Base-by-base conservation (phyloP, 1,139 yeast species). In the Zygosaccharomyces sapae region DNA sequence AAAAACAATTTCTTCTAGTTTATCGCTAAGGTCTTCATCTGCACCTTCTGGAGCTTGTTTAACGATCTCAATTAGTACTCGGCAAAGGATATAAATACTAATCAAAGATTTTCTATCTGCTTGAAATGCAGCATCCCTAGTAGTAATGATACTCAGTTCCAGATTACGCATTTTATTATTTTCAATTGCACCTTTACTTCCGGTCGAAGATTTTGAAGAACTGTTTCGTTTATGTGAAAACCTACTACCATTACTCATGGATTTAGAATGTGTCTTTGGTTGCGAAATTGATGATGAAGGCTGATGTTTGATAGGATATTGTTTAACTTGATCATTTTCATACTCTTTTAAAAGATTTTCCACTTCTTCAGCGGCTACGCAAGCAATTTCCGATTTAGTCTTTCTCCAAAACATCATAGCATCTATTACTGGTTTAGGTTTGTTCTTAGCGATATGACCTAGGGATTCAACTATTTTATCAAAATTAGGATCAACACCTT, bases 401-500 rank as follows among this genome's bases (percentile, higher is more conserved):
- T 90, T 88, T 50, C 98, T 75, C 99, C 99, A 92, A 62, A 86
- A 90, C 97, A 94, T 90, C 50, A 92, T 96, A 19, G 96, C 87
- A 65, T 94, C 98, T 39, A 94, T 90, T 3, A 94, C 97, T 0
- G 97, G 96, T 61, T 89, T 90, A 0, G 97, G 97, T 57, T 89
- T 87, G 31, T 84, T 75, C 49, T 89, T 75, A 1, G 98, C 95
- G 35, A 92, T 86, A 63, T 86, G 88, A 2, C 98, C 98, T 51
- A 92, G 71, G 0, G 96, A 84, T 8, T 81, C 80, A 24, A 94
- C 80, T 46, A 89, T 85, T 58, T 85, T 81, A 67, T 92, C 98
- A 63, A 92, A 90, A 25, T 78, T 80, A 0, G 85, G 82, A 62
- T 92, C 98, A 0, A 80, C 82, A 0, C 97, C 97, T 58, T 85